Conservation (phyloP, 2,329 filamentous ascomycete species). For the Cladosporium austrohemisphaericum region DNA sequence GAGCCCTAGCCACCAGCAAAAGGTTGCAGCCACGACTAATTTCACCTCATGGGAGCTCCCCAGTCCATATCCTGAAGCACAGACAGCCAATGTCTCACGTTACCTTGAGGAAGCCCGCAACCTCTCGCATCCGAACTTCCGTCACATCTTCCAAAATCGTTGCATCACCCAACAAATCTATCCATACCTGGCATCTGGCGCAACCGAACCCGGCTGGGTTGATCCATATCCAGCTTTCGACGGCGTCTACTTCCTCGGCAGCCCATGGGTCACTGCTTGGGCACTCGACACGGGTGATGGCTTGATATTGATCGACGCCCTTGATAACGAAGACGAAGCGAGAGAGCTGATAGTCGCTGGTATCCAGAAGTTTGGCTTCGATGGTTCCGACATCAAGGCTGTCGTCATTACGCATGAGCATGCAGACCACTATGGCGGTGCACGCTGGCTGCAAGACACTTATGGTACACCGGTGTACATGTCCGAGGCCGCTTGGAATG, state of each 20-base stretch:
- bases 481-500: slow-evolving; percentile 16
- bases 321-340: slow-evolving; percentile 18
- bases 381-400: slow-evolving; percentile 16
- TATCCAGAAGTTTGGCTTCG: slow-evolving; percentile 17
- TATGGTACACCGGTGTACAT: slow-evolving; percentile 14
- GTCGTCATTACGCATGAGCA: slow-evolving; percentile 21
- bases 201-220: slow-evolving; percentile 15
- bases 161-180: slow-evolving; percentile 18
- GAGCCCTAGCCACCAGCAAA: background rate
- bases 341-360: slow-evolving; percentile 14
- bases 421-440: slow-evolving; percentile 19
- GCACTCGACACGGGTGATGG: slow-evolving; percentile 18
- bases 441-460: slow-evolving; percentile 17
- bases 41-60: background rate
- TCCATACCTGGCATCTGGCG: slow-evolving; percentile 7
- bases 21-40: background rate
- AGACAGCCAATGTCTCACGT: slow-evolving; percentile 17
- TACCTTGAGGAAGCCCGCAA: slow-evolving; percentile 13
- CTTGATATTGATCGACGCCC: slow-evolving; percentile 20
- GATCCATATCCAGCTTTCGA: slow-evolving; percentile 18
- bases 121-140: slow-evolving; percentile 13
- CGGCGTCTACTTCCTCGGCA: slow-evolving; percentile 20
- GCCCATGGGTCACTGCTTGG: slow-evolving; percentile 19
- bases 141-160: slow-evolving; percentile 17
- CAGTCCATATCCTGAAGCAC: slow-evolving; percentile 4